Conservation (phyloP, 148 eudicot species). For the Spergularia marina region DNA sequence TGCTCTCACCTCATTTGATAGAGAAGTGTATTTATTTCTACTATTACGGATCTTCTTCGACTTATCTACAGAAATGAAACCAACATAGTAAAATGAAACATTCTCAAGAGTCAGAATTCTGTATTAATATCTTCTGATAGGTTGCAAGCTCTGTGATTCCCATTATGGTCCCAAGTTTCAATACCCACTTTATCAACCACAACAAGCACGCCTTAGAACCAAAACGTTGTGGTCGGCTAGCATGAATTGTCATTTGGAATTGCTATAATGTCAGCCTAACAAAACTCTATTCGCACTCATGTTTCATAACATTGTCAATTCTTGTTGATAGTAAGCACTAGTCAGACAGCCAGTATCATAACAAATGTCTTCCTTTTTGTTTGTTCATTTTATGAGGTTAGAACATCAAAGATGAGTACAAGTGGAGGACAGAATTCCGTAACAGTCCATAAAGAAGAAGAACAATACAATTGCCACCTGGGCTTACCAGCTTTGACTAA, state of each 20-base stretch:
- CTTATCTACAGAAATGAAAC: constrained; percentile 18
- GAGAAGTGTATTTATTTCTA: constrained; percentile 10
- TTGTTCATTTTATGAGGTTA: background rate
- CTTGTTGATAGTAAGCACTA: background rate
- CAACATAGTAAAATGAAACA: constrained; percentile 6
- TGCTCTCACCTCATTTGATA: constrained; percentile 3
- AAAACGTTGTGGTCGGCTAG: no score
- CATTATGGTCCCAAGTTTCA: background rate
- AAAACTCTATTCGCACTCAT: background rate
- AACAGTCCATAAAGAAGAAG: background rate
- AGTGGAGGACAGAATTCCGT: background rate
- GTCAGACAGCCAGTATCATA: background rate
- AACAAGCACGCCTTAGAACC: no score
- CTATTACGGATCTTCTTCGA: constrained; percentile 22
- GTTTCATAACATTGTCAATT: background rate
- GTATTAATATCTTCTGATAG: background rate
- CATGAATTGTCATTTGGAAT: no score
- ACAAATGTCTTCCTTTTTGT: background rate
- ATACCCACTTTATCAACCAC: background rate
- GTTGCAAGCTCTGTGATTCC: background rate
- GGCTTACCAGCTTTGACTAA: constrained; percentile 15
- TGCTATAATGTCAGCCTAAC: background rate
- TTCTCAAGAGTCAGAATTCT: background rate
- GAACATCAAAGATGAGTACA: background rate
- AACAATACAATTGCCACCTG: background rate